A percentile compares a stretch with the other conserved stretches of the same genome.
These are phyloP conservation scores for Macrolepiota fuliginosa DNA, from an alignment of 768 basidiomycete species.

Conservation along the genomic window DNA sequence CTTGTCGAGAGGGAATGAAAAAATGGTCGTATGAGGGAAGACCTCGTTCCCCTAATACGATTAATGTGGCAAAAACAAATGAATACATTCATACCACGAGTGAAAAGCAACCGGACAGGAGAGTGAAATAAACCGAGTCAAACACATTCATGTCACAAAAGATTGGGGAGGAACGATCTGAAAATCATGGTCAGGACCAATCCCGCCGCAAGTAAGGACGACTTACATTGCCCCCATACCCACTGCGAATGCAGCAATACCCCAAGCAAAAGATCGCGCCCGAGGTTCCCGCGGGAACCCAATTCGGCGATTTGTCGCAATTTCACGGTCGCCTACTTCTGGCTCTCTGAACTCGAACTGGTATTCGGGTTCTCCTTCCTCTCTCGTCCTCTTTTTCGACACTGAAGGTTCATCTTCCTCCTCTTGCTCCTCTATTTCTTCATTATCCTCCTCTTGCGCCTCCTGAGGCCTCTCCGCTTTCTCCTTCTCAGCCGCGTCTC, in stretches of 20 bases:
- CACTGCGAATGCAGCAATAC: constrained; percentile 78
- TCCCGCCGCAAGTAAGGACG: background rate
- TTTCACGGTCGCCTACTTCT: constrained; percentile 50
- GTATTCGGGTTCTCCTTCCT: constrained; percentile 50
- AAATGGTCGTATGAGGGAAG: background rate
- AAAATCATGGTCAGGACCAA: constrained; percentile 9
- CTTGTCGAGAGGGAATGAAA: constrained; percentile 14
- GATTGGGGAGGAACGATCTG: constrained; percentile 60
- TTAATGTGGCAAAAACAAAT: constrained; percentile 1
- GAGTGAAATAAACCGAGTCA: constrained; percentile 14
- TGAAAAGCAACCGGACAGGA: constrained; percentile 12
- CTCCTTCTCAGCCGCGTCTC: constrained; percentile 30
- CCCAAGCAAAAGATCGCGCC: constrained; percentile 80
- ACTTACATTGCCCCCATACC: constrained; percentile 81
- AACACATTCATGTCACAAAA: constrained; percentile 40
- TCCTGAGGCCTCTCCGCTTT: background rate
- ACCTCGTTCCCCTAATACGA: background rate
- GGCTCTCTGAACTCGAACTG: constrained; percentile 71
- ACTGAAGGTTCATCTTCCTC: constrained; percentile 35
- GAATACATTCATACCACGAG: constrained; percentile 4
- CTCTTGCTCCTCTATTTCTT: constrained; percentile 24
- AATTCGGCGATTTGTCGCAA: constrained; percentile 62
- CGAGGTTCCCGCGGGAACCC: constrained; percentile 59
- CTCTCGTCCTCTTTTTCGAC: constrained; percentile 47
- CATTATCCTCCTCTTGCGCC: constrained; percentile 20